Evolutionary conservation across 2,329 filamentous ascomycete genomes (phyloP).

Genomic region (Fusarium algeriense): DNA sequence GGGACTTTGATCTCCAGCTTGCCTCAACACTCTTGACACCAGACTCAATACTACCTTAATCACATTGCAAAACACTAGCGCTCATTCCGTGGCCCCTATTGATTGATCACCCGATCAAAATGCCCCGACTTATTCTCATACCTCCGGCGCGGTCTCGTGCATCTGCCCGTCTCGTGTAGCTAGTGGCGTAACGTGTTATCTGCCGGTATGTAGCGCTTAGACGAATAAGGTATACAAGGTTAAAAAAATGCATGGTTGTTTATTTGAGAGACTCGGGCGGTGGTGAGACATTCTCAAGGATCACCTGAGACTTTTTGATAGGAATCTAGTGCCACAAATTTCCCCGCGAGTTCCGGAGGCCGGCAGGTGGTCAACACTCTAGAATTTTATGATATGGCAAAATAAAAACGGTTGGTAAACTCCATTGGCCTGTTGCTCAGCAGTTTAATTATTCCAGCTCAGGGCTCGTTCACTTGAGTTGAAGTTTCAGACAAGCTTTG

Average conservation of each 20-base stretch:
- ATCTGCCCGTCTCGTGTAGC: not conserved
- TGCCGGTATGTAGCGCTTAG: constrained; percentile 3
- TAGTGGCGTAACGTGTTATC: constrained; percentile 1
- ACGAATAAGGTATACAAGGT: constrained; percentile 24
- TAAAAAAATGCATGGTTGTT: constrained; percentile 32
- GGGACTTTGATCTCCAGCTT: not conserved
- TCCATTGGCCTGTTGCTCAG: not conserved
- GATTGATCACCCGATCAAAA: not conserved
- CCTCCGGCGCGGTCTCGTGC: not conserved
- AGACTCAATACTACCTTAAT: constrained; percentile 1
- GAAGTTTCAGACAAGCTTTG: not conserved
- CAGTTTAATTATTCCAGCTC: too few relatives aligned
- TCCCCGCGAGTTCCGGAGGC: not conserved
- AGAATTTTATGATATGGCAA: too few relatives aligned
- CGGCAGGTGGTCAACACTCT: not conserved
- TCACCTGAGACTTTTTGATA: not conserved
- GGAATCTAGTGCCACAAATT: not conserved
- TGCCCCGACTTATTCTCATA: not conserved
- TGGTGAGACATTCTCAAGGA: constrained; percentile 16
- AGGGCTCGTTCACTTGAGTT: not conserved
- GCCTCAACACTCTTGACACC: not conserved
- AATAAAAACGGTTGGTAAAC: not conserved
- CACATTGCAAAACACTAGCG: not conserved
- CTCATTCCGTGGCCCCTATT: not conserved
- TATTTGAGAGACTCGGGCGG: constrained; percentile 7